Base-by-base conservation (phyloP, 768 basidiomycete genomes). In the Xanthoconium purpureum region DNA sequence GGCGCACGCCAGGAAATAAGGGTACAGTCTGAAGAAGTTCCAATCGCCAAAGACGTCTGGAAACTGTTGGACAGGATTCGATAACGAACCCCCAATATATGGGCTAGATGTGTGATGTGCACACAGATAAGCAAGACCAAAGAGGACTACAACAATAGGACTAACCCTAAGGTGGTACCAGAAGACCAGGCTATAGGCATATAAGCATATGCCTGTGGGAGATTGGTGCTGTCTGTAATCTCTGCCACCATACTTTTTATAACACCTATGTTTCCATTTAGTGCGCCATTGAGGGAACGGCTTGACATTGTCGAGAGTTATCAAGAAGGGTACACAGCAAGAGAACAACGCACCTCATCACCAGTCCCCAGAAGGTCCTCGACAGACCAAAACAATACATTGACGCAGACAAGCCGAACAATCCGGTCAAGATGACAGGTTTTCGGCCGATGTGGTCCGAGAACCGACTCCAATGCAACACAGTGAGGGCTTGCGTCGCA, bases 381-480 rank as follows among this genome's bases (percentile, higher is more conserved):
- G 87, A 88, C 15, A 91, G 68, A 24, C 89, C 89, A 59, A 91
- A 90, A 66, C 80, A 84, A 52, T 82, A 84, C 84, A 90, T 89
- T 0, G 87, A 88, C 12, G 80, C 33, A 0, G 84, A 81, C 17
- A 89, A 64, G 5, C 89, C 89, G 30, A 80, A 69, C 1, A 91
- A 71, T 2, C 89, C 89, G 1, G 67, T 76, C 52, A 91, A 74
- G 56, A 91, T 81, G 24, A 91, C 82, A 0, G 90, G 89, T 60
- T 87, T 89, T 44, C 90, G 83, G 18, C 90, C 90, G 39, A 91
- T 69, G 38, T 77, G 74, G 59, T 91, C 90, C 12, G 88, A 55
- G 11, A 29, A 1, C 2, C 47, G 54, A 30, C 54, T 55, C 54
- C 54, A 55, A 12, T 55, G 53, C 17, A 54, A 36, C 12, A 54